Conservation (phyloP, 176 grass and related monocot species). For the Triticum dicoccoides region DNA sequence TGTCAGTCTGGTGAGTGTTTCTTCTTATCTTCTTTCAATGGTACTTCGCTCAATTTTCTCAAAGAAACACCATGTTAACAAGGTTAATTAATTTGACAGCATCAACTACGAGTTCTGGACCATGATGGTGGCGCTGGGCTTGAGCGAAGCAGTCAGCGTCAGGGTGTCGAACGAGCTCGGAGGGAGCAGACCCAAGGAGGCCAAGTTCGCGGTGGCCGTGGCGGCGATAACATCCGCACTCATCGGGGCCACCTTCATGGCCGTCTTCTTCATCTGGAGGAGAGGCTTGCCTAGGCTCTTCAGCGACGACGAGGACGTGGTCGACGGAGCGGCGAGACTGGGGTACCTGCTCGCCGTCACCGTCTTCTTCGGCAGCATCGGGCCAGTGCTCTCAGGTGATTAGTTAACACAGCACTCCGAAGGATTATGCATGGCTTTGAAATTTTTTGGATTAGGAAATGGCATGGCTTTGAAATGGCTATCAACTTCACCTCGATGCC, state of each 20-base stretch:
- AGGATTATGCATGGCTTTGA: too few species aligned
- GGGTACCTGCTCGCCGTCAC: constrained; percentile 58
- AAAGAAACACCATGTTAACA: background rate
- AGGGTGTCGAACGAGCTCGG: constrained; percentile 85
- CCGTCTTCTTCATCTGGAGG: constrained; percentile 49
- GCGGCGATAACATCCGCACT: constrained; percentile 48
- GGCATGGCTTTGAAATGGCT: too few species aligned
- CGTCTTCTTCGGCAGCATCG: constrained; percentile 62
- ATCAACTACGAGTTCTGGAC: constrained; percentile 78
- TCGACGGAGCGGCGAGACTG: constrained; percentile 48
- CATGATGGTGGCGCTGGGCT: constrained; percentile 78
- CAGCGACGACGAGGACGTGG: constrained; percentile 42
- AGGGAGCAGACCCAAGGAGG: constrained; percentile 47
- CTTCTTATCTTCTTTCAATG: too few species aligned
- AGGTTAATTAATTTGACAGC: constrained; percentile 25
- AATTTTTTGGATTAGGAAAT: too few species aligned
- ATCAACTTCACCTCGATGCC: background rate
- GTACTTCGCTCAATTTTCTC: too few species aligned
- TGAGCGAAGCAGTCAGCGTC: constrained; percentile 71
- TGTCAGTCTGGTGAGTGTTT: constrained; percentile 58
- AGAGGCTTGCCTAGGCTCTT: constrained; percentile 54
- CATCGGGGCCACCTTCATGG: constrained; percentile 56
- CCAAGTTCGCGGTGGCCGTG: constrained; percentile 57
- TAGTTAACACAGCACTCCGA: too few species aligned
- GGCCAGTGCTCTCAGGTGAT: constrained; percentile 66